Evolutionary conservation across 2,329 filamentous ascomycete species (phyloP).

Genomic region (Biscogniauxia marginata): DNA sequence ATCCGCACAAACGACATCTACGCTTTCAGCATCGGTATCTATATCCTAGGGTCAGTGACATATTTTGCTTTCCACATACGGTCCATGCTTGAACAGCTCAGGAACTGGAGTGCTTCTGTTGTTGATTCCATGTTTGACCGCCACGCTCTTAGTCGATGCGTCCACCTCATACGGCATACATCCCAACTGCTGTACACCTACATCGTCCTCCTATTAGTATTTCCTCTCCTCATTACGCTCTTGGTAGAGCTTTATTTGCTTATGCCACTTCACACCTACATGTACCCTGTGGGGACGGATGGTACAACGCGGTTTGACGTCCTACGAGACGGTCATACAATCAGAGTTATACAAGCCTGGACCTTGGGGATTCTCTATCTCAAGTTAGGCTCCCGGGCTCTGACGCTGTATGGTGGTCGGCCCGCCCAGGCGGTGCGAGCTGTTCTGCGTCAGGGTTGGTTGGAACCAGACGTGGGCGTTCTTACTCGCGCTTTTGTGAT

Average conservation of each 20-base stretch:
- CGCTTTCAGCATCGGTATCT: conserved; percentile 88
- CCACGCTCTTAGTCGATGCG: conserved; percentile 30
- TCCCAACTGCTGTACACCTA: conserved; percentile 70
- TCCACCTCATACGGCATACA: conserved; percentile 32
- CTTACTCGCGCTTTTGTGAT: conserved; percentile 86
- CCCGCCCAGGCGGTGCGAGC: conserved; percentile 72
- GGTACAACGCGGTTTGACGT: conserved; percentile 29
- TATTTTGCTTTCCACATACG: conserved; percentile 60
- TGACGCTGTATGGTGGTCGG: conserved; percentile 66
- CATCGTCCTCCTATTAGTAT: conserved; percentile 68
- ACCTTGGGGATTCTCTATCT: conserved; percentile 88
- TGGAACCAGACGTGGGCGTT: conserved; percentile 74
- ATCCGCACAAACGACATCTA: conserved; percentile 91
- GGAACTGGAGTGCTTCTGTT: conserved; percentile 29
- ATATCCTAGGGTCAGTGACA: conserved; percentile 67
- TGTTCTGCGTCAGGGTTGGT: conserved; percentile 71
- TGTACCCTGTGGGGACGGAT: conserved; percentile 40
- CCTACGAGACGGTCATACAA: conserved; percentile 55
- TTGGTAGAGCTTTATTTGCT: conserved; percentile 86
- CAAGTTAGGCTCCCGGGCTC: conserved; percentile 70
- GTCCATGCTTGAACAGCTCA: conserved; percentile 35
- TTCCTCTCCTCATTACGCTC: conserved; percentile 77
- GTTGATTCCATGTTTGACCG: conserved; percentile 30
- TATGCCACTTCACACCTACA: conserved; percentile 81
- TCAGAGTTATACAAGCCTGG: conserved; percentile 91